These are phyloP conservation scores for Penicillium sp. DNA, from an alignment of 2,329 filamentous ascomycete genomes.

Conservation along the genomic window DNA sequence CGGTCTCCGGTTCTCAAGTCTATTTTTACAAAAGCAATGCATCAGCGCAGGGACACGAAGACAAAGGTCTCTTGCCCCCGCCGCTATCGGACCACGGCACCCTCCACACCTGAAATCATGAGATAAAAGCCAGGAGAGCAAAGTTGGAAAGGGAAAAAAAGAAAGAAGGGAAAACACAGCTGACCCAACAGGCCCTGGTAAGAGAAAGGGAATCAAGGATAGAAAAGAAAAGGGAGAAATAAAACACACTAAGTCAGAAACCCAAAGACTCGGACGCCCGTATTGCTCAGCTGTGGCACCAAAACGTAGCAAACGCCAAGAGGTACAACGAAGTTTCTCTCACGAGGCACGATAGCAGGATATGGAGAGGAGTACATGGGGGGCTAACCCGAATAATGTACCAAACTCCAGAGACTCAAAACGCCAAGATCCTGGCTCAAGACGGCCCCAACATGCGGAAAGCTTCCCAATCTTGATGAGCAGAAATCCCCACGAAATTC, in stretches of 20 bases:
- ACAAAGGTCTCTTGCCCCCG: constrained; percentile 2
- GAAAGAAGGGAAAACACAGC: constrained; percentile 7
- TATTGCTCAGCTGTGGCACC: no score
- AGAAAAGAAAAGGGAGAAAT: constrained; percentile 9
- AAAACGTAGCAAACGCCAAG: no score
- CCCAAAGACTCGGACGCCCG: no score
- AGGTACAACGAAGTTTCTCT: no score
- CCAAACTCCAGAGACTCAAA: no score
- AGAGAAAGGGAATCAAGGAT: constrained; percentile 8
- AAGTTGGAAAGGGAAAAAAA: constrained; percentile 8
- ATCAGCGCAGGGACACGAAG: constrained; percentile 10
- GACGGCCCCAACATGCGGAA: no score
- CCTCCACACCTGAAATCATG: constrained; percentile 6
- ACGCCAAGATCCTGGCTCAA: no score
- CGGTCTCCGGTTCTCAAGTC: constrained; percentile 25
- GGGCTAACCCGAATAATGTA: no score
- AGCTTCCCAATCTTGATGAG: no score
- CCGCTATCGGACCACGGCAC: constrained; percentile 4
- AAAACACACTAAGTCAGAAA: constrained; percentile 13
- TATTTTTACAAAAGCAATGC: constrained; percentile 36
- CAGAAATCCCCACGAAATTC: no score
- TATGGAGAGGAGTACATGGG: no score
- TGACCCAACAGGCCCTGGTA: constrained; percentile 8
- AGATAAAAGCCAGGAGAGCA: constrained; percentile 5
- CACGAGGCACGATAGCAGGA: no score